A percentile compares a stretch with the other conserved stretches of the same genome.
Conservation (phyloP, 768 basidiomycete genomes). For the Lactifluus echinatus region DNA sequence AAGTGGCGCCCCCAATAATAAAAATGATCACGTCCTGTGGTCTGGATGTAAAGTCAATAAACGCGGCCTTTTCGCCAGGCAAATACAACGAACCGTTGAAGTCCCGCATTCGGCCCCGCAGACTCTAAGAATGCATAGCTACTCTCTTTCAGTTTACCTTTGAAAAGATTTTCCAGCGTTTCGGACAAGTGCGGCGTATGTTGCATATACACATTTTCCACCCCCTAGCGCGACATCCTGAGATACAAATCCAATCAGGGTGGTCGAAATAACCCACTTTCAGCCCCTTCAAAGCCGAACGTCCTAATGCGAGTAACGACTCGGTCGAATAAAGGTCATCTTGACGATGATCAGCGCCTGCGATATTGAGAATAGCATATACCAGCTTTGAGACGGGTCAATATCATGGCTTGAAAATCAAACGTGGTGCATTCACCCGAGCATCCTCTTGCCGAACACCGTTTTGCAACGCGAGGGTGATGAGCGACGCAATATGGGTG, state of each 20-base stretch:
- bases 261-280: conserved; percentile 50
- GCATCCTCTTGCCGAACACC: conserved; percentile 74
- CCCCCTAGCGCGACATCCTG: conserved; percentile 50
- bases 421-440: conserved; percentile 35
- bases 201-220: conserved; percentile 98
- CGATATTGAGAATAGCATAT: conserved; percentile 85
- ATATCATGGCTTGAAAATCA: not conserved
- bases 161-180: conserved; percentile 83
- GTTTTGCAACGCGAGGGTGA: conserved; percentile 65
- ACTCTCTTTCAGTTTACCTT: conserved; percentile 76
- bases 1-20: conserved; percentile 93
- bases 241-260: conserved; percentile 3
- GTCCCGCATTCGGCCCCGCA: conserved; percentile 52
- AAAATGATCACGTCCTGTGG: conserved; percentile 96
- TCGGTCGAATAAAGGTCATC: conserved; percentile 96
- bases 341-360: conserved; percentile 93
- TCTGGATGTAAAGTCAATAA: conserved; percentile 34
- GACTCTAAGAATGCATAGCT: conserved; percentile 87
- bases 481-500: conserved; percentile 70
- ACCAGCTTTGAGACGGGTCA: conserved; percentile 55
- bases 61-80: not conserved
- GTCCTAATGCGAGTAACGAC: conserved; percentile 87
- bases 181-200: conserved; percentile 90
- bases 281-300: conserved; percentile 89
- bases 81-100: conserved; percentile 52